phyloP scores from a whole-genome alignment of 225 moss, liverwort and hornwort genomes.

The Antitrichia curtipendula region DNA sequence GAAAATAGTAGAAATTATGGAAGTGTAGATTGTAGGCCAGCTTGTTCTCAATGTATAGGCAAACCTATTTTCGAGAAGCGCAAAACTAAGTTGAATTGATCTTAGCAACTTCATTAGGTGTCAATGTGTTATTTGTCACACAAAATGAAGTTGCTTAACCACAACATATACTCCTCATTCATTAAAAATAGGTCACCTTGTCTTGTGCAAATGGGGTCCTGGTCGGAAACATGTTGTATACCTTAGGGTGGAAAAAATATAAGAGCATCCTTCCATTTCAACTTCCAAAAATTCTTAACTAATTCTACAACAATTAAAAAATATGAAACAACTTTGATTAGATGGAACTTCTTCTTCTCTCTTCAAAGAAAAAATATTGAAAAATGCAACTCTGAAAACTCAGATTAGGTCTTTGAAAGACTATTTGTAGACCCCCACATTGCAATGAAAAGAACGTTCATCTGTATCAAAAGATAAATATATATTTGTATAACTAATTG shows the following conservation, averaged over 20 bases:
- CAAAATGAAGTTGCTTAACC: background rate
- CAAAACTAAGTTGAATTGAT: background rate
- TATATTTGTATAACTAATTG: background rate
- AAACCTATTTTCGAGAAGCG: rapidly evolving
- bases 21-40: rapidly evolving
- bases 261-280: background rate
- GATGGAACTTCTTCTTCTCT: background rate
- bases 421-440: background rate
- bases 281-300: background rate
- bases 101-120: background rate
- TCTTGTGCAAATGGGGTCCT: too few relatives aligned
- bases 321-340: background rate
- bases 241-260: rapidly evolving
- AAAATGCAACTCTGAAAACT: background rate
- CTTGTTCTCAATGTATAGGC: background rate
- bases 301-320: background rate
- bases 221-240: too few relatives aligned
- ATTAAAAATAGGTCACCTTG: too few relatives aligned
- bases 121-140: background rate
- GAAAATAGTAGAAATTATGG: too few relatives aligned
- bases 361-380: background rate
- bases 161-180: background rate
- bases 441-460: background rate
- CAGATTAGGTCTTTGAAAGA: rapidly evolving
- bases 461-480: background rate